phyloP scores from a whole-genome alignment of 305 asterid genomes.

The Rubia tinctorum region DNA sequence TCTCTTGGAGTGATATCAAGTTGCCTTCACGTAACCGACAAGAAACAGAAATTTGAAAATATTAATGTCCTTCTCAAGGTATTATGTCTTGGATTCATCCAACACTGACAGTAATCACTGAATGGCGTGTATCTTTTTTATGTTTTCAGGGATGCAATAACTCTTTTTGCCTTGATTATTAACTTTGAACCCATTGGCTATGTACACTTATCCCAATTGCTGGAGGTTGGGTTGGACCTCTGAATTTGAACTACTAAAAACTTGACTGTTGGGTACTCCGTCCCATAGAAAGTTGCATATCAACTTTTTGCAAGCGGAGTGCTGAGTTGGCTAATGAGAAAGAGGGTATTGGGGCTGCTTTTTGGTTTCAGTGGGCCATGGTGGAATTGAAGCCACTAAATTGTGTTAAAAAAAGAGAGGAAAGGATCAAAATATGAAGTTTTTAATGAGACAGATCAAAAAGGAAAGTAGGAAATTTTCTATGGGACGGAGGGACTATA shows the following conservation, averaged over 20 bases:
- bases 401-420: no score
- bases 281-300: no score
- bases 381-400: no score
- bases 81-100: conserved; percentile 17
- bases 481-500: not conserved
- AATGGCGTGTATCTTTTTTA: not conserved
- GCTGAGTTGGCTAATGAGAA: no score
- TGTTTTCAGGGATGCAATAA: not conserved
- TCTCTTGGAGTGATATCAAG: conserved; percentile 94
- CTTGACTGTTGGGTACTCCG: not conserved
- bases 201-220: not conserved
- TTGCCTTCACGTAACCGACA: conserved; percentile 90
- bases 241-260: not conserved
- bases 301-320: no score
- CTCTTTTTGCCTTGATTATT: not conserved
- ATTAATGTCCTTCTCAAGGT: conserved; percentile 88
- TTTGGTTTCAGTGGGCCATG: no score
- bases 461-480: no score
- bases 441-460: no score
- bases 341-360: no score
- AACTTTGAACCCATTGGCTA: not conserved
- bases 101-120: not conserved
- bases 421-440: no score
- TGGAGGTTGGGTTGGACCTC: not conserved
- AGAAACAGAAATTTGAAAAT: conserved; percentile 64